Conservation (phyloP, 805 yeast species). For the Candida ponderosae region DNA sequence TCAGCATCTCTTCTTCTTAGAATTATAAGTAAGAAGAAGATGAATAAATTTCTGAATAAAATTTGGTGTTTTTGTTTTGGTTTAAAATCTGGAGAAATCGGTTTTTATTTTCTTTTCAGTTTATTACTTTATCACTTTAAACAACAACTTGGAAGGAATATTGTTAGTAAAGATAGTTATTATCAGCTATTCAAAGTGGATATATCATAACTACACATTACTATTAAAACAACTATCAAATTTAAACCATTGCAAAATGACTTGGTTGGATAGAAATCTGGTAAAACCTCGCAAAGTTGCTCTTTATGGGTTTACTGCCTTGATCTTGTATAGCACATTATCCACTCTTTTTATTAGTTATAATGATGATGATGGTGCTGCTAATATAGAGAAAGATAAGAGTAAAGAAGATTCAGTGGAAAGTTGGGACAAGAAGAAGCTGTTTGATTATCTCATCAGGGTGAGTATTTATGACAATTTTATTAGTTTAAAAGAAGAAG, state of each 20-base stretch:
- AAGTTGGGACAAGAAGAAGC: conserved; percentile 7
- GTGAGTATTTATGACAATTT: conserved; percentile 5
- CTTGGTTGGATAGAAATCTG: not conserved
- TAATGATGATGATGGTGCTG: not conserved
- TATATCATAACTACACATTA: no score
- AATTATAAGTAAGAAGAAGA: no score
- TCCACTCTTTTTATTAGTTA: conserved; percentile 3
- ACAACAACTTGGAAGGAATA: no score
- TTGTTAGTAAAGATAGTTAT: no score
- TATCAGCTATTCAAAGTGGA: no score
- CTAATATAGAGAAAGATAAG: conserved; percentile 3
- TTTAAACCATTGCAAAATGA: conserved; percentile 1
- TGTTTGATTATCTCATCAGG: conserved; percentile 8
- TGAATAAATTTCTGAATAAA: no score
- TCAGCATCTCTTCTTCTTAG: not conserved
- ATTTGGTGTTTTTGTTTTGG: no score
- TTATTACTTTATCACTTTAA: no score
- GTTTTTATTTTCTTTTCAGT: no score
- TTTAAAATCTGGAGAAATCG: no score
- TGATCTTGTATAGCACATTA: conserved; percentile 9
- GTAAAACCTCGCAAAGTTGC: not conserved
- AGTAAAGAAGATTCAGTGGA: not conserved
- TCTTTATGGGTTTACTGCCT: conserved; percentile 7
- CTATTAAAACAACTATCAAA: no score
- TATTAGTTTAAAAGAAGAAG: no score